Percentiles rank a stretch among this genome's conserved stretches.
phyloP scores from a whole-genome alignment of 768 basidiomycete genomes.

The Hydnomerulius pinastri region DNA sequence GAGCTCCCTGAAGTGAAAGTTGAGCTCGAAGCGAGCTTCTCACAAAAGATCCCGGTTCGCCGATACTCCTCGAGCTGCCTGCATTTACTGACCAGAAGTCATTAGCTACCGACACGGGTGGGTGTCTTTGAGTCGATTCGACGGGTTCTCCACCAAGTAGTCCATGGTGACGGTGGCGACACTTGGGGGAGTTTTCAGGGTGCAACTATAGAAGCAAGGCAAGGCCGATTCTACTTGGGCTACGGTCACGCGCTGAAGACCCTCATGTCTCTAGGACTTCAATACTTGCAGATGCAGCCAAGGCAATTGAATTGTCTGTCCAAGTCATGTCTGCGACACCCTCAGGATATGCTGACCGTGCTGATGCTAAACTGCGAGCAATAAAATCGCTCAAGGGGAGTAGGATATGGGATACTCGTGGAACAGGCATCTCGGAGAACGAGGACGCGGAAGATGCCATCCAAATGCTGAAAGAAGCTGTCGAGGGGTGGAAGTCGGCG shows the following conservation, averaged over 20 bases:
- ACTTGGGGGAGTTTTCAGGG: slow-evolving; percentile 29
- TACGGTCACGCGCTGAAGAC: neutral
- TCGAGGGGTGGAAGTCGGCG: slow-evolving; percentile 10
- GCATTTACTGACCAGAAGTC: neutral
- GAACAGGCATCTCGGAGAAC: neutral
- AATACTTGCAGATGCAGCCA: slow-evolving; percentile 44
- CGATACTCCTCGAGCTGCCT: neutral
- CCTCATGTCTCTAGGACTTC: slow-evolving; percentile 34
- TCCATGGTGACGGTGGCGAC: slow-evolving; percentile 18
- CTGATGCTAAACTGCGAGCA: slow-evolving; percentile 32
- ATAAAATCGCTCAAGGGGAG: slow-evolving; percentile 34
- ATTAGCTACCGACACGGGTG: slow-evolving; percentile 38
- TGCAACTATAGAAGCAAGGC: slow-evolving; percentile 25
- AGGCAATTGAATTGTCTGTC: slow-evolving; percentile 47
- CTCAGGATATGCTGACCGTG: slow-evolving; percentile 48
- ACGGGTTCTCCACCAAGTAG: slow-evolving; percentile 34
- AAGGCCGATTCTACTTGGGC: neutral
- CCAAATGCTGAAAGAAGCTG: slow-evolving; percentile 3
- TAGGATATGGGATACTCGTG: neutral
- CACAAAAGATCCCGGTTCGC: slow-evolving; percentile 45
- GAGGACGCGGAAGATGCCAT: slow-evolving; percentile 14
- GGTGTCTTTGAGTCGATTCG: slow-evolving; percentile 41
- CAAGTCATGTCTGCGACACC: slow-evolving; percentile 52
- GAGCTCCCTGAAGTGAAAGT: slow-evolving; percentile 33
- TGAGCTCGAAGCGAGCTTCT: slow-evolving; percentile 41